These are phyloP conservation scores for Ophiocordyceps robertsii DNA, from an alignment of 2,329 filamentous ascomycete species.

Conservation along the genomic window DNA sequence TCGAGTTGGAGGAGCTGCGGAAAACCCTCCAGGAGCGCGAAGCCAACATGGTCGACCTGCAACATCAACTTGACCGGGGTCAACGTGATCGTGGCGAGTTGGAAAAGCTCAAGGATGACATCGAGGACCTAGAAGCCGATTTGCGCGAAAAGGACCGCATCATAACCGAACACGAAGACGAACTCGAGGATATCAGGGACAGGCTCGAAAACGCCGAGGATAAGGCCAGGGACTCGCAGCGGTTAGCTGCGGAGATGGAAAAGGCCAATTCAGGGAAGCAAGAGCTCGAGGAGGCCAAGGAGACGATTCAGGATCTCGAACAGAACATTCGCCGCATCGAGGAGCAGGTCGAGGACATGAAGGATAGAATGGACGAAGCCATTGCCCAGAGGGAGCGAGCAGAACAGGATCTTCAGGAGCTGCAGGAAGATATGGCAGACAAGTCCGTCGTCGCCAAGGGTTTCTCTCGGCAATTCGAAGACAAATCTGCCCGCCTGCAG, in stretches of 20 bases:
- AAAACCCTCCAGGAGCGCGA: constrained; percentile 44
- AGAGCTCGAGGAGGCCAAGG: constrained; percentile 40
- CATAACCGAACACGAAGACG: constrained; percentile 62
- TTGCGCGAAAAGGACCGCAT: constrained; percentile 62
- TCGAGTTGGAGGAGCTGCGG: constrained; percentile 44
- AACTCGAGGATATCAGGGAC: constrained; percentile 53
- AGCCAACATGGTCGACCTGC: constrained; percentile 46
- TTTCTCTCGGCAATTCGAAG: constrained; percentile 61
- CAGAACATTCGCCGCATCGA: constrained; percentile 38
- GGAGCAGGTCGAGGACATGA: constrained; percentile 39
- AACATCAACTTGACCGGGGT: constrained; percentile 42
- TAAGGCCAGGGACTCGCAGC: constrained; percentile 41
- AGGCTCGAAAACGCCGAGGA: constrained; percentile 41
- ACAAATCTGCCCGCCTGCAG: constrained; percentile 53
- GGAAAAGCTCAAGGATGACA: constrained; percentile 56
- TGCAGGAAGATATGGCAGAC: constrained; percentile 67
- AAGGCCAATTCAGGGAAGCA: constrained; percentile 37
- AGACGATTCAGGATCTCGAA: constrained; percentile 46
- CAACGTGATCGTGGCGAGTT: constrained; percentile 44
- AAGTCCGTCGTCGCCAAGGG: constrained; percentile 67
- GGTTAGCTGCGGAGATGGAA: constrained; percentile 40
- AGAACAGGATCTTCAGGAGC: constrained; percentile 45
- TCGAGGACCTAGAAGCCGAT: constrained; percentile 64
- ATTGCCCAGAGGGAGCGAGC: constrained; percentile 41
- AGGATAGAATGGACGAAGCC: constrained; percentile 40